A percentile compares a stretch with the other conserved stretches of the same genome.
These are phyloP conservation scores for Avena insularis DNA, from an alignment of 176 grass and related monocot genomes.

Conservation along the genomic window DNA sequence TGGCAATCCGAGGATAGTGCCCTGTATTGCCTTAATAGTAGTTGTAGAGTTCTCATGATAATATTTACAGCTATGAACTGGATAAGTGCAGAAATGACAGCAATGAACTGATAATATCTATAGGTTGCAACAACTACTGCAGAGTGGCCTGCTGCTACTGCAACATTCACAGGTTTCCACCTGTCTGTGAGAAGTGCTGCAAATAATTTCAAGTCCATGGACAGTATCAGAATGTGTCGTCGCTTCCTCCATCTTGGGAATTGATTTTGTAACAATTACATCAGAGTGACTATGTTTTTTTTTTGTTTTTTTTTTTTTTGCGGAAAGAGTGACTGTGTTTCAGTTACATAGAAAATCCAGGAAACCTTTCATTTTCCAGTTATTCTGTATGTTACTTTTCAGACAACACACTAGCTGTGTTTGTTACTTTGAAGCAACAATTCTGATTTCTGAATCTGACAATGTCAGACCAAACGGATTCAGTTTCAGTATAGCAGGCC, in stretches of 20 bases:
- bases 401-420: not conserved
- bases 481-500: not conserved
- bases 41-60: not conserved
- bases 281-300: not conserved
- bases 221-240: not conserved
- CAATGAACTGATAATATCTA: conserved; percentile 9
- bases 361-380: not conserved
- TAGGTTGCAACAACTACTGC: conserved; percentile 57
- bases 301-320: too few species aligned
- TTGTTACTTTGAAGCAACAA: conserved; percentile 19
- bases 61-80: too few species aligned
- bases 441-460: conserved; percentile 36
- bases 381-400: not conserved
- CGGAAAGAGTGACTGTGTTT: not conserved
- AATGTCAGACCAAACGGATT: not conserved
- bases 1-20: not conserved
- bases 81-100: conserved; percentile 9
- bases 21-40: not conserved
- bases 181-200: conserved; percentile 49
- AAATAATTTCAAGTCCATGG: conserved; percentile 10
- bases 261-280: too few species aligned
- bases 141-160: conserved; percentile 51
- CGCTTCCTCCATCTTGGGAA: not conserved
- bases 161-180: conserved; percentile 50
- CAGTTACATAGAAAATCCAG: not conserved